Evolutionary conservation across 352 stramenopile species (phyloP), one percentile per base, ranked within the genome.

Genomic region (Phytopythium ostracodes): DNA sequence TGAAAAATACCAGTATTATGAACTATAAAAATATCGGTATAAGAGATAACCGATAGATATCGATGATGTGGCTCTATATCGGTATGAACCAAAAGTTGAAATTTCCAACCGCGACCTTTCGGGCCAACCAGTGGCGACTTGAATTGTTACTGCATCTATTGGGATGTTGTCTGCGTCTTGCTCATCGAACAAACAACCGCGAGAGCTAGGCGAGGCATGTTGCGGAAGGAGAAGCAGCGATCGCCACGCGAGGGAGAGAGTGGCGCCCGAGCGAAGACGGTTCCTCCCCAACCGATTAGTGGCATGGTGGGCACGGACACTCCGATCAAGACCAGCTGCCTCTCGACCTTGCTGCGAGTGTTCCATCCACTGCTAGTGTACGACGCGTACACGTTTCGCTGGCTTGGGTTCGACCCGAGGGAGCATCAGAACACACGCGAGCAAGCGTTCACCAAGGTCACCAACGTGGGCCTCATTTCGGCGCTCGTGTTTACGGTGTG

Each of bases 351-450:
- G 47, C 14, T 63, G 55, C 56, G 62, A 20, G 47, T 75, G 33
- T 74, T 59, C n/a, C 57, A 77, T 31, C 63, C 66, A 2, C 51
- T 71, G 47, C 58, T 73, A 10, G 40, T 76, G 46, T 71, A 65
- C 49, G 66, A 73, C 60, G 63, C 70, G 5, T 73, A 77, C 49
- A 71, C 69, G 47, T 73, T 76, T 40, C 62, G 69, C 20, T 76
- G 70, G 65, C 69, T 76, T 22, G 62, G 57, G 11, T 73, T 73
- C 50, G 66, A 76, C 29, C 66, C 63, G 10, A 57, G 63, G n/a
- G 63, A 69, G 56, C 52, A 66, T n/a, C 46, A 62, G 27, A 71
- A 76, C 44, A 76, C 65, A 33, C 62, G 62, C 24, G 51, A 73
- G 29, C 49, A 77, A 52, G 57, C 66, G 4, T 70, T 72, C 44